Evolutionary conservation across 768 basidiomycete genomes (phyloP).

Genomic region (Suillus paluster): DNA sequence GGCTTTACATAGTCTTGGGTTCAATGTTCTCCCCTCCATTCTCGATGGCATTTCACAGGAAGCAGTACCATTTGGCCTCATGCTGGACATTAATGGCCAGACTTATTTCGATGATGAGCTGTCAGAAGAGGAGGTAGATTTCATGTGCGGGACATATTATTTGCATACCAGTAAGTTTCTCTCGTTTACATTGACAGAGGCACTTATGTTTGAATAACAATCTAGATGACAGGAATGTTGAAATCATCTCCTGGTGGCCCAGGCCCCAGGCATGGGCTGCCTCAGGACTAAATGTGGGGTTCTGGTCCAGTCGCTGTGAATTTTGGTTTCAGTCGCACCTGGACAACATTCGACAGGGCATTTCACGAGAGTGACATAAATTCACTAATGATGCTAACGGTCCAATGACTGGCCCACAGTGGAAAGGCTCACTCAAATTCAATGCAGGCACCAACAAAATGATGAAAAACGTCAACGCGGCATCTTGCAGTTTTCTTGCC

Average conservation of each 20-base stretch:
- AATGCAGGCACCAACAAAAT: neutral
- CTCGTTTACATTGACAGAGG: neutral
- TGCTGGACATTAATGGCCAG: neutral
- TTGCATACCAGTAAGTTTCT: neutral
- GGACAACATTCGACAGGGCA: neutral
- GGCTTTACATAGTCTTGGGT: neutral
- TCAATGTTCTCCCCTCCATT: neutral
- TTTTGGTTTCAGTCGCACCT: neutral
- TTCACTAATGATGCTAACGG: neutral
- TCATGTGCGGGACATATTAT: neutral
- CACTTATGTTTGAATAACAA: neutral
- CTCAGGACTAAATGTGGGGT: neutral
- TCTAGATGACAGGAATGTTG: neutral
- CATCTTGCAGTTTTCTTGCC: neutral
- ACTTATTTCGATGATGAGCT: constrained; percentile 2
- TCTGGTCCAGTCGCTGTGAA: constrained; percentile 1
- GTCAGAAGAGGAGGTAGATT: neutral
- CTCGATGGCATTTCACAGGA: neutral
- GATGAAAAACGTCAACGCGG: neutral
- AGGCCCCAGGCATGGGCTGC: neutral
- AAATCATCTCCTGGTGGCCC: neutral
- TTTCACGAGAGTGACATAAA: neutral
- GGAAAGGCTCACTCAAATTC: constrained; percentile 1
- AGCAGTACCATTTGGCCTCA: neutral
- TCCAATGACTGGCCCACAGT: neutral